Evolutionary conservation across 2,329 filamentous ascomycete species (phyloP).

Genomic region (Neoascochyta sp.): DNA sequence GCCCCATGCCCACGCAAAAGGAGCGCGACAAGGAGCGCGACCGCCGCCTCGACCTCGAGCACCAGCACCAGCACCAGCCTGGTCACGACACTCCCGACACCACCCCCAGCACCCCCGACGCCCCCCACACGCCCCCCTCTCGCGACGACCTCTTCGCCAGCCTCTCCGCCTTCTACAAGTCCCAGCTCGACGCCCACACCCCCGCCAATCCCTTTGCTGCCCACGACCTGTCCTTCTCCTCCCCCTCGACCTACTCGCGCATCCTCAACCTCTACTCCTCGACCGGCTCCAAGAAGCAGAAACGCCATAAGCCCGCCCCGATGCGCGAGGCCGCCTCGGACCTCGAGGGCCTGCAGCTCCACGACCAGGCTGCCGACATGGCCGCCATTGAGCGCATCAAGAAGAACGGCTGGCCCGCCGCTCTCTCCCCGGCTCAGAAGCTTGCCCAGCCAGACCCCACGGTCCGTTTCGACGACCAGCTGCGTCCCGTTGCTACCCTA

Average conservation of each 20-base stretch:
- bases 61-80: slow-evolving; percentile 8
- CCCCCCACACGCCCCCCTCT: slow-evolving; percentile 44
- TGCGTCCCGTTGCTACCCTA: slow-evolving; percentile 77
- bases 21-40: slow-evolving; percentile 41
- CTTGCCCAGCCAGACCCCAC: slow-evolving; percentile 48
- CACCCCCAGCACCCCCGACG: slow-evolving; percentile 10
- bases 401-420: slow-evolving; percentile 64
- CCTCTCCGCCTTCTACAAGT: slow-evolving; percentile 75
- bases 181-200: slow-evolving; percentile 59
- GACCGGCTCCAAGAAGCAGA: slow-evolving; percentile 50
- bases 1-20: slow-evolving; percentile 39
- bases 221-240: slow-evolving; percentile 57
- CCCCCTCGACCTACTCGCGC: slow-evolving; percentile 75
- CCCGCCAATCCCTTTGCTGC: slow-evolving; percentile 49
- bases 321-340: slow-evolving; percentile 76
- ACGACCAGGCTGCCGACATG: slow-evolving; percentile 58
- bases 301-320: slow-evolving; percentile 61
- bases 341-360: slow-evolving; percentile 67
- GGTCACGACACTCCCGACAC: slow-evolving; percentile 14
- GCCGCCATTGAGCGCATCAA: slow-evolving; percentile 53
- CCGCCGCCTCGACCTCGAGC: slow-evolving; percentile 27
- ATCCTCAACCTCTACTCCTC: slow-evolving; percentile 87
- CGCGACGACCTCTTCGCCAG: slow-evolving; percentile 69
- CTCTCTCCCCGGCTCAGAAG: slow-evolving; percentile 54
- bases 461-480: slow-evolving; percentile 64